phyloP scores from a whole-genome alignment of 345 rosid species.

The Eucalyptus globulus region DNA sequence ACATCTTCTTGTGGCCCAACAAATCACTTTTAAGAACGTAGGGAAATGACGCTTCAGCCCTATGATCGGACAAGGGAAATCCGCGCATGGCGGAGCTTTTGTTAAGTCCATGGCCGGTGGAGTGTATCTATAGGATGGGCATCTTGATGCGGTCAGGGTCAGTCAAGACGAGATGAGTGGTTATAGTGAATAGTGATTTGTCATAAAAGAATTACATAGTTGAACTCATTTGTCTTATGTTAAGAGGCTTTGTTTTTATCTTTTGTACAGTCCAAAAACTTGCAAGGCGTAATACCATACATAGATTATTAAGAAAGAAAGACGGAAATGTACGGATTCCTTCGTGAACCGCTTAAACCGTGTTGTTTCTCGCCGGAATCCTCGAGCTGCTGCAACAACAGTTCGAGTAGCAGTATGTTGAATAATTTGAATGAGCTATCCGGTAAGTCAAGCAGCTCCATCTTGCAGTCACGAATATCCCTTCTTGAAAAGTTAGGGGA shows the following conservation, averaged over 20 bases:
- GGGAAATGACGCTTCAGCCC: background rate
- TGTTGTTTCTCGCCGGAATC: background rate
- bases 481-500: background rate
- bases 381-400: background rate
- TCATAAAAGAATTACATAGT: background rate
- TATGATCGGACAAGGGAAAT: background rate
- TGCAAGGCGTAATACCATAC: background rate
- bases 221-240: background rate
- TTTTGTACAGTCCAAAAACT: background rate
- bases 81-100: background rate
- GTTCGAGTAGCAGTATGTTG: background rate
- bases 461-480: background rate
- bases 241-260: background rate
- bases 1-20: background rate
- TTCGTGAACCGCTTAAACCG: background rate
- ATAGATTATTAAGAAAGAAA: background rate
- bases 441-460: background rate
- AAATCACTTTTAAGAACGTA: background rate
- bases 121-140: background rate
- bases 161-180: background rate
- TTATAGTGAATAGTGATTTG: background rate
- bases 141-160: background rate
- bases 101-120: background rate
- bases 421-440: background rate
- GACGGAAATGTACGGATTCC: background rate